phyloP scores from a whole-genome alignment of 2,329 filamentous ascomycete genomes.

The Colletotrichum cuscutae region DNA sequence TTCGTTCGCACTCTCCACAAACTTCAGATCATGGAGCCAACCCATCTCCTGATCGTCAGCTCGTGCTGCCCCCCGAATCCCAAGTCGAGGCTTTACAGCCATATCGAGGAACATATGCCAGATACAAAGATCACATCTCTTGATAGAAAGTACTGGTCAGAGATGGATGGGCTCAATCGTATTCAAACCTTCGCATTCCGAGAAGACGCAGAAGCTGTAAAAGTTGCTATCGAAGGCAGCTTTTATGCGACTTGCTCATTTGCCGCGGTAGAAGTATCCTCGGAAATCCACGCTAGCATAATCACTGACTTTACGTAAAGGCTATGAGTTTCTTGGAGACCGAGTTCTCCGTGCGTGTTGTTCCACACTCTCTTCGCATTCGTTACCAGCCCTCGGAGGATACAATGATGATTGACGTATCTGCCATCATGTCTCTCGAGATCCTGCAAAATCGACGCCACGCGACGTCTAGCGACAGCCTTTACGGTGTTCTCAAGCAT shows the following conservation, averaged over 20 bases:
- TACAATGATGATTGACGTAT: slow-evolving; percentile 94
- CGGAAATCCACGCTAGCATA: not conserved
- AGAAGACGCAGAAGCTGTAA: slow-evolving; percentile 84
- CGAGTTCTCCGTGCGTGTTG: slow-evolving; percentile 74
- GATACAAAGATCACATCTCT: slow-evolving; percentile 71
- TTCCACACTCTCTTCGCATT: slow-evolving; percentile 83
- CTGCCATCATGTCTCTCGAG: slow-evolving; percentile 87
- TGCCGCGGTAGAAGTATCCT: slow-evolving; percentile 73
- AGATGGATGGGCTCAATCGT: slow-evolving; percentile 79
- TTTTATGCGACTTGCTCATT: slow-evolving; percentile 89
- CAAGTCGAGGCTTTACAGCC: slow-evolving; percentile 78
- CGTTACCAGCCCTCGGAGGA: slow-evolving; percentile 89
- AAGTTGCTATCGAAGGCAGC: slow-evolving; percentile 82
- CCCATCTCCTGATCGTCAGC: slow-evolving; percentile 80
- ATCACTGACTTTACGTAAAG: slow-evolving; percentile 54
- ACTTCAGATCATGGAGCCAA: slow-evolving; percentile 81
- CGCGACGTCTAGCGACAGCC: slow-evolving; percentile 80
- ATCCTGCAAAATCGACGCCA: slow-evolving; percentile 88
- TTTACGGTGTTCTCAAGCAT: slow-evolving; percentile 87
- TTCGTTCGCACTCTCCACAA: slow-evolving; percentile 92
- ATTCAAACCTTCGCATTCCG: slow-evolving; percentile 82
- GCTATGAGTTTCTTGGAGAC: slow-evolving; percentile 84
- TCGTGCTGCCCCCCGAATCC: slow-evolving; percentile 73
- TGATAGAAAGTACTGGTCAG: slow-evolving; percentile 86
- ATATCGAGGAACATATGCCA: slow-evolving; percentile 78